Evolutionary conservation across 345 rosid genomes (phyloP).

Genomic region (Lagerstroemia speciosa): DNA sequence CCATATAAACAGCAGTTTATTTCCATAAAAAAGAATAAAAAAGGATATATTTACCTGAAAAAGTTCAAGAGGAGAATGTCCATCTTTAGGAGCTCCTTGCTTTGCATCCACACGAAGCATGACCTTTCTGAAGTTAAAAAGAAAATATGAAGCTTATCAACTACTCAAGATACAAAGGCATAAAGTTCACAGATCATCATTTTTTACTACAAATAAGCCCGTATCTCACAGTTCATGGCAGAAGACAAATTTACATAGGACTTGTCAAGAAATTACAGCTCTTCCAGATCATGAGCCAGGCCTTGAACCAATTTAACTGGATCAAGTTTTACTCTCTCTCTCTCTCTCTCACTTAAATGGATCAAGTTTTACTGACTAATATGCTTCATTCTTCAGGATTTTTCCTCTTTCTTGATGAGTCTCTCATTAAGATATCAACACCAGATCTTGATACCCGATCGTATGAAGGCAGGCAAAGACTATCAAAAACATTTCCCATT

Average conservation of each 20-base stretch:
- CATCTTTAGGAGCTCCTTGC: conserved; percentile 91
- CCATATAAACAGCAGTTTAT: background rate
- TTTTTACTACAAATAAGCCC: too few species aligned
- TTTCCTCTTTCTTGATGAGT: background rate
- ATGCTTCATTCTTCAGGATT: background rate
- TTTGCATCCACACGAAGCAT: conserved; percentile 93
- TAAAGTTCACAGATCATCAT: too few species aligned
- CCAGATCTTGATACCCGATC: background rate
- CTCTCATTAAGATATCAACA: background rate
- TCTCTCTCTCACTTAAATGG: too few species aligned
- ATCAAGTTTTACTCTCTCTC: background rate
- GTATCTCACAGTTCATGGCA: too few species aligned
- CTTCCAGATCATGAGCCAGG: background rate
- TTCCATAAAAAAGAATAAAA: background rate
- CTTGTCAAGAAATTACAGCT: background rate
- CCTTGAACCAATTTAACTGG: background rate
- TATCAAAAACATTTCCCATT: background rate
- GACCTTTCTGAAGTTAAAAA: conserved; percentile 52
- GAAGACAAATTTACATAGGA: too few species aligned
- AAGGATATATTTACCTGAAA: conserved; percentile 49
- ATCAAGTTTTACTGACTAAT: background rate
- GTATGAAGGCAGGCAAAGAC: background rate
- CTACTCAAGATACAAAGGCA: background rate
- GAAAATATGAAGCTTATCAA: background rate
- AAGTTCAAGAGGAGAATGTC: conserved; percentile 81